Percentiles rank a stretch among this genome's conserved stretches.
Evolutionary conservation across 495 filamentous ascomycete genomes (phyloP).

Genomic region (Penicillium steckii): DNA sequence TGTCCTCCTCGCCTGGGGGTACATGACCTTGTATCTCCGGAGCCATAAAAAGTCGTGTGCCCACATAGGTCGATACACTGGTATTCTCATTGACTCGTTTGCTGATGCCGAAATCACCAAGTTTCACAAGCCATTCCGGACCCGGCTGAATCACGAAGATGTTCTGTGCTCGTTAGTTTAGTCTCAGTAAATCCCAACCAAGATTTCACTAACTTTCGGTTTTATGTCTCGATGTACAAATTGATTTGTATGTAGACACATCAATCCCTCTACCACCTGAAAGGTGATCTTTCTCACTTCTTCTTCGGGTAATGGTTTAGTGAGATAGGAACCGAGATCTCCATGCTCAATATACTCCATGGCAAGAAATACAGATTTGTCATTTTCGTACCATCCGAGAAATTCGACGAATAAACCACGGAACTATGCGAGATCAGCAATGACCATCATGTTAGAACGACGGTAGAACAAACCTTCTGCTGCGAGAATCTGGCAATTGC

Average conservation of each 20-base stretch:
- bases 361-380: constrained; percentile 25
- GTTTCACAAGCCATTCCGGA: constrained; percentile 33
- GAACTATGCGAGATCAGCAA: constrained; percentile 4
- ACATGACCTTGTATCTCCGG: constrained; percentile 1
- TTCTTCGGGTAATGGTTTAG: constrained; percentile 27
- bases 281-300: constrained; percentile 35
- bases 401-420: constrained; percentile 26
- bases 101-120: constrained; percentile 28
- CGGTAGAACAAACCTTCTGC: constrained; percentile 3
- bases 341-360: constrained; percentile 37
- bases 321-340: constrained; percentile 14
- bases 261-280: constrained; percentile 43
- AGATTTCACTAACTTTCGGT: constrained; percentile 32
- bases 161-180: not conserved
- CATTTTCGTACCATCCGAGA: constrained; percentile 34
- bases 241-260: constrained; percentile 42
- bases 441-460: not conserved
- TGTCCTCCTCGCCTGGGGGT: not conserved
- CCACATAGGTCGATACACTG: not conserved
- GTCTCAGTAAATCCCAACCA: not conserved
- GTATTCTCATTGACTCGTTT: constrained; percentile 5
- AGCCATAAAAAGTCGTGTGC: not conserved
- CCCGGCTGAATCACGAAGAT: constrained; percentile 7
- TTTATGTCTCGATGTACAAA: constrained; percentile 52
- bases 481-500: constrained; percentile 17